Evolutionary conservation across 2,329 filamentous ascomycete genomes (phyloP).

Genomic region (Ceratocystis colombiana): DNA sequence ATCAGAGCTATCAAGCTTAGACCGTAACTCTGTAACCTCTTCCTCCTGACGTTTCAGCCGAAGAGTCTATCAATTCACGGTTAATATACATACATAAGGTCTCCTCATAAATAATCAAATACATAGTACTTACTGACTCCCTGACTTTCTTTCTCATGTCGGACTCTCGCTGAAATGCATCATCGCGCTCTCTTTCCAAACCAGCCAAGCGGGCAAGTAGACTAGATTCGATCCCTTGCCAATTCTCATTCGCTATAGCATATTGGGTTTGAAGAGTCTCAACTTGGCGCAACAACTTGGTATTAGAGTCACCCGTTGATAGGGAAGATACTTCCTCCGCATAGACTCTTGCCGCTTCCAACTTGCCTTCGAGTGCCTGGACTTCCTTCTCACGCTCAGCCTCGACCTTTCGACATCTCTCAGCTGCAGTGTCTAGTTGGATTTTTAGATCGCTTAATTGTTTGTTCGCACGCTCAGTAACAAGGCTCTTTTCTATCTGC

Average conservation of each 20-base stretch:
- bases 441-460: conserved; percentile 65
- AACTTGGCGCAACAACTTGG: conserved; percentile 83
- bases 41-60: conserved; percentile 60
- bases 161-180: conserved; percentile 68
- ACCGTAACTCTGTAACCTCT: conserved; percentile 63
- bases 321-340: conserved; percentile 86
- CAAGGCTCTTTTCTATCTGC: conserved; percentile 67
- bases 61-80: neutral
- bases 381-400: conserved; percentile 71
- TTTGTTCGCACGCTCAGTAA: conserved; percentile 52
- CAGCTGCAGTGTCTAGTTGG: conserved; percentile 60
- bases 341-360: conserved; percentile 74
- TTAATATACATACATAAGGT: neutral
- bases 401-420: conserved; percentile 58
- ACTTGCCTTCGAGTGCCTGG: conserved; percentile 70
- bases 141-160: conserved; percentile 84
- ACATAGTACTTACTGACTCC: conserved; percentile 55
- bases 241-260: conserved; percentile 86
- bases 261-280: conserved; percentile 95
- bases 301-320: conserved; percentile 69
- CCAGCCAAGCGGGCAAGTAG: conserved; percentile 64
- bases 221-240: conserved; percentile 90
- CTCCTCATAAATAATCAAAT: neutral
- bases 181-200: conserved; percentile 85
- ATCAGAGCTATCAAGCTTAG: conserved; percentile 27